phyloP scores from a whole-genome alignment of 768 basidiomycete genomes.

The Psilocybe cyanescens region DNA sequence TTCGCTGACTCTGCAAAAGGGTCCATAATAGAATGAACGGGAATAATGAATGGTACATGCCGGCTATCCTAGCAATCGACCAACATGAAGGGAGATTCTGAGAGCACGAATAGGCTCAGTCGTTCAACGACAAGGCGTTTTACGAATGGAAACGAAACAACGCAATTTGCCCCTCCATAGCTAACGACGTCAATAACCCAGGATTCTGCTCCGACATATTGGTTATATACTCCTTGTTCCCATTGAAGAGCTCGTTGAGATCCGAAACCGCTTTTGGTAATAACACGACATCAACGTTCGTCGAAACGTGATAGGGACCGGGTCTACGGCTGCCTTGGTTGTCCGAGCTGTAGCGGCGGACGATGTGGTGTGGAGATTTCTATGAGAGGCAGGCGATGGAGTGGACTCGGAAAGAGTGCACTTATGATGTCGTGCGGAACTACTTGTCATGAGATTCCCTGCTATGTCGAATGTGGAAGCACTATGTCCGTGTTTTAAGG shows the following conservation, averaged over 20 bases:
- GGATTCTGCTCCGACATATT: slow-evolving; percentile 25
- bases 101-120: background rate
- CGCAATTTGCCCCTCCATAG: slow-evolving; percentile 25
- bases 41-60: slow-evolving; percentile 4
- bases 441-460: background rate
- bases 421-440: too few species aligned
- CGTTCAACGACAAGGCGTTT: background rate
- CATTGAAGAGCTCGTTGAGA: slow-evolving; percentile 22
- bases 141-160: background rate
- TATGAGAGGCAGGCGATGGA: background rate
- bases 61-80: slow-evolving; percentile 35
- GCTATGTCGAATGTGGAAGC: background rate
- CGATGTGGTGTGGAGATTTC: background rate
- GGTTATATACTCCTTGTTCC: slow-evolving; percentile 26
- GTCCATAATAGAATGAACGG: background rate
- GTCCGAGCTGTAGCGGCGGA: background rate
- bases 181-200: slow-evolving; percentile 21
- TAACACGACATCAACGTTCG: slow-evolving; percentile 6
- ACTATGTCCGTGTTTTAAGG: background rate
- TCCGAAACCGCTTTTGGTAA: slow-evolving; percentile 5
- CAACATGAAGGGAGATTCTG: slow-evolving; percentile 36
- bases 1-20: slow-evolving; percentile 29
- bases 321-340: background rate
- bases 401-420: background rate
- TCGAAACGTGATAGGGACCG: background rate